Percentiles rank a stretch among this genome's conserved stretches.
These are phyloP conservation scores for Jatropha podagrica DNA, from an alignment of 441 rosid species.

Conservation along the genomic window DNA sequence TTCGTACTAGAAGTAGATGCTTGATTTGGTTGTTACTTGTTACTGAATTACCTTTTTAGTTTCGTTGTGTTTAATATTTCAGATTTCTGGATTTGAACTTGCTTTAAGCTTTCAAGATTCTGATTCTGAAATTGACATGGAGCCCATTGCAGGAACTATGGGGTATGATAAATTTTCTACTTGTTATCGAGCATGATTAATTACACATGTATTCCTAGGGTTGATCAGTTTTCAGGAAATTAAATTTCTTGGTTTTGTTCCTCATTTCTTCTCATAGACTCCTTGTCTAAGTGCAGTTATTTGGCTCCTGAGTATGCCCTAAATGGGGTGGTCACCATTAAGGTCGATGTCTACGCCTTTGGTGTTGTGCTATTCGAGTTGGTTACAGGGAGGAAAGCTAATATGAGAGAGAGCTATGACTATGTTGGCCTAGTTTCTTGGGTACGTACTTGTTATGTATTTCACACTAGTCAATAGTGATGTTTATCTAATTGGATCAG, in stretches of 20 bases:
- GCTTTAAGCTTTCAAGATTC: neutral
- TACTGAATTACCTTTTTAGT: neutral
- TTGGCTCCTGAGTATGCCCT: conserved; percentile 13
- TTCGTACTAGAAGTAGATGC: too few species aligned
- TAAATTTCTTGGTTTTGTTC: neutral
- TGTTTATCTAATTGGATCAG: too few species aligned
- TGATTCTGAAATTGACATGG: neutral
- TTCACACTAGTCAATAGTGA: neutral
- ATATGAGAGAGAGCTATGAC: neutral
- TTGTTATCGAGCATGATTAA: neutral
- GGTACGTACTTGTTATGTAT: neutral
- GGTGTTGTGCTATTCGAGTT: conserved; percentile 21
- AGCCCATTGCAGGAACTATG: neutral
- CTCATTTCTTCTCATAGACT: neutral
- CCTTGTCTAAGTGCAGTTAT: conserved; percentile 10
- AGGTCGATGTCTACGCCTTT: conserved; percentile 17
- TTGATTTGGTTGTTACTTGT: too few species aligned
- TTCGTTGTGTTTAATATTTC: neutral
- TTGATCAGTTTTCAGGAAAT: neutral
- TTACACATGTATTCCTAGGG: neutral
- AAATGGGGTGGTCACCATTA: neutral
- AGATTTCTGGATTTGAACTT: neutral
- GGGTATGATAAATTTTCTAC: neutral
- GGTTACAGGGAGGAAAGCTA: conserved; percentile 5
- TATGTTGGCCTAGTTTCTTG: neutral